Evolutionary conservation across 176 grass and related monocot species (phyloP).

Genomic region (Dendrocalamus sinicus): DNA sequence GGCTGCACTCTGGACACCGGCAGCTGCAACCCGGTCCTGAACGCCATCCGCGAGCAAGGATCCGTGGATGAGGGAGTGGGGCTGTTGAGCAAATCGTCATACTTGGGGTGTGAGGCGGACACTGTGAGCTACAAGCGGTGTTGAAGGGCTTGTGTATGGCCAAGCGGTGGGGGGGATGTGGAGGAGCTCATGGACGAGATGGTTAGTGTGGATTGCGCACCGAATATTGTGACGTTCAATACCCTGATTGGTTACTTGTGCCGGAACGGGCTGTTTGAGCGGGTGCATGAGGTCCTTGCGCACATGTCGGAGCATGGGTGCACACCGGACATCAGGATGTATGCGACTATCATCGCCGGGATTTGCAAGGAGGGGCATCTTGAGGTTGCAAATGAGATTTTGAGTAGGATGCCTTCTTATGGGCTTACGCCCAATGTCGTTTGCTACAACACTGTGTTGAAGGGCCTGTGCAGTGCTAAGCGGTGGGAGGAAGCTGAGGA

Average conservation of each 20-base stretch:
- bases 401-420: constrained; percentile 48
- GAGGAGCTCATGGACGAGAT: constrained; percentile 51
- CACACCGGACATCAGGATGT: constrained; percentile 45
- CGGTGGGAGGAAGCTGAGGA: constrained; percentile 35
- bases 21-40: constrained; percentile 60
- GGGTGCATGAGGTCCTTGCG: constrained; percentile 27
- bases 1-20: constrained; percentile 51
- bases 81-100: constrained; percentile 48
- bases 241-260: constrained; percentile 55
- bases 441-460: constrained; percentile 48
- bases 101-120: constrained; percentile 43
- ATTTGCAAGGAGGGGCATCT: constrained; percentile 49
- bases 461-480: constrained; percentile 41
- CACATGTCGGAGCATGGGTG: constrained; percentile 37
- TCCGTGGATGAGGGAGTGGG: constrained; percentile 35
- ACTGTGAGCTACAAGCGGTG: constrained; percentile 58
- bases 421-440: constrained; percentile 50
- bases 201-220: constrained; percentile 35
- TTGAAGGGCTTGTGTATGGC: constrained; percentile 50
- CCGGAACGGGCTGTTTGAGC: constrained; percentile 48
- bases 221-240: constrained; percentile 59
- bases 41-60: constrained; percentile 52
- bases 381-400: constrained; percentile 38
- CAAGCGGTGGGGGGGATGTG: constrained; percentile 51
- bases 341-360: constrained; percentile 33